phyloP scores from a whole-genome alignment of 805 yeast genomes.

The Kuraishia piskuri region DNA sequence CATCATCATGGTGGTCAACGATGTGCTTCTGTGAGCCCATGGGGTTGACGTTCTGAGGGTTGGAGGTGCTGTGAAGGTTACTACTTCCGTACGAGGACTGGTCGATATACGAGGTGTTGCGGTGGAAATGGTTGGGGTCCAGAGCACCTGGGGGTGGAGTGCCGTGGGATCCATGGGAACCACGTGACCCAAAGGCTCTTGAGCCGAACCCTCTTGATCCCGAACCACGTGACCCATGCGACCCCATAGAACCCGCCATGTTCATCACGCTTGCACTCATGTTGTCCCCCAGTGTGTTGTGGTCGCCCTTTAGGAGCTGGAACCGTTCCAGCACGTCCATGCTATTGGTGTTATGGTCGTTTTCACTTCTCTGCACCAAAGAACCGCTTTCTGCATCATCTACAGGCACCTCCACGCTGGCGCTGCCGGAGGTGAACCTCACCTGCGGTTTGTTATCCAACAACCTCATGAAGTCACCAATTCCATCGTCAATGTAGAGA shows the following conservation, averaged over 20 bases:
- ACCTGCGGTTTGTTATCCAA: conserved; percentile 27
- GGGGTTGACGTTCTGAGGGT: not conserved
- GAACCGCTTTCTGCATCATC: not conserved
- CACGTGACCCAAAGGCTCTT: not conserved
- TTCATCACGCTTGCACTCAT: conserved; percentile 6
- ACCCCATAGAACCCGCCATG: not conserved
- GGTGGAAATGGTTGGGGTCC: not conserved
- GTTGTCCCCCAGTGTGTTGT: conserved; percentile 10
- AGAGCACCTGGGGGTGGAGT: not conserved
- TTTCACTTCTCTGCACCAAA: not conserved
- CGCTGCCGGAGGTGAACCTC: conserved; percentile 17
- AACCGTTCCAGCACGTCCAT: conserved; percentile 8
- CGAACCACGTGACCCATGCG: not conserved
- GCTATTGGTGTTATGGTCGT: not conserved
- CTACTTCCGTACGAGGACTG: not conserved
- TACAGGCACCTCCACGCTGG: not conserved
- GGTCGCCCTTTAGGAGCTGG: conserved; percentile 9
- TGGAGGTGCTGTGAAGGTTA: not conserved
- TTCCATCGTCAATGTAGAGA: conserved; percentile 9
- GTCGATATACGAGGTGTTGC: not conserved
- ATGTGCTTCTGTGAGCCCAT: not conserved
- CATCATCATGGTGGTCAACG: too few species aligned
- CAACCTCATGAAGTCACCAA: conserved; percentile 24
- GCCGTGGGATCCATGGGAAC: not conserved
- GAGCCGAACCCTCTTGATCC: not conserved